Conservation (phyloP, 2,329 filamentous ascomycete genomes). For the Akanthomyces uredinophilus region DNA sequence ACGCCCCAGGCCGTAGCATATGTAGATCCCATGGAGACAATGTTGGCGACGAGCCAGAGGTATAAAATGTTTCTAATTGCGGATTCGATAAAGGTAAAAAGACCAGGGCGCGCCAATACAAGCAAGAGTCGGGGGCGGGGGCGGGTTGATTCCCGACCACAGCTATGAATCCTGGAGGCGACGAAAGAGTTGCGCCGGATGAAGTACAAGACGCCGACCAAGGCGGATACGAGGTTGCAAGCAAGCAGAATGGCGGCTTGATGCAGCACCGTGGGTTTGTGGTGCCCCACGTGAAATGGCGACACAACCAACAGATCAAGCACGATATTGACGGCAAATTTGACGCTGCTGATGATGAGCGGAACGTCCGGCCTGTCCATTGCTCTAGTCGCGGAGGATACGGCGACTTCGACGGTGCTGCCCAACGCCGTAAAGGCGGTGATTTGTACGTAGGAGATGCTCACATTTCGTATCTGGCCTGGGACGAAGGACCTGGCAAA, state of each 20-base stretch:
- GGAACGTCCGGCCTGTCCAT: slow-evolving; percentile 67
- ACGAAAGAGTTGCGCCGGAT: slow-evolving; percentile 23
- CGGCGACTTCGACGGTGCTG: slow-evolving; percentile 58
- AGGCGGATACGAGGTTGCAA: slow-evolving; percentile 52
- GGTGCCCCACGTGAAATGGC: slow-evolving; percentile 52
- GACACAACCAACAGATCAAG: slow-evolving; percentile 64
- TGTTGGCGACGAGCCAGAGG: slow-evolving; percentile 62
- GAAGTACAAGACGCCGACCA: slow-evolving; percentile 57
- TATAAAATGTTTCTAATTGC: slow-evolving; percentile 64
- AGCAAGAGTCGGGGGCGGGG: slow-evolving; percentile 41
- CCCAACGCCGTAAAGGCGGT: slow-evolving; percentile 57
- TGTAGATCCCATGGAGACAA: slow-evolving; percentile 56
- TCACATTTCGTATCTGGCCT: slow-evolving; percentile 46
- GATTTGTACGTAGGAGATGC: slow-evolving; percentile 61
- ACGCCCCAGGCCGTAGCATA: slow-evolving; percentile 71
- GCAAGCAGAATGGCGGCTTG: slow-evolving; percentile 60
- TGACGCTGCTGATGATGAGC: slow-evolving; percentile 57
- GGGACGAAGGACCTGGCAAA: slow-evolving; percentile 63
- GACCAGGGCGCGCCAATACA: slow-evolving; percentile 51
- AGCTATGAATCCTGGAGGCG: background rate
- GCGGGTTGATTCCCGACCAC: slow-evolving; percentile 14
- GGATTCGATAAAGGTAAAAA: slow-evolving; percentile 58
- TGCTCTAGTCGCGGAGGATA: slow-evolving; percentile 56
- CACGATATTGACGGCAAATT: slow-evolving; percentile 62
- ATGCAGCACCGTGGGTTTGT: slow-evolving; percentile 54